Percentiles rank a stretch among this genome's conserved stretches.
phyloP scores from a whole-genome alignment of 495 filamentous ascomycete species.

The Neurospora sp. region DNA sequence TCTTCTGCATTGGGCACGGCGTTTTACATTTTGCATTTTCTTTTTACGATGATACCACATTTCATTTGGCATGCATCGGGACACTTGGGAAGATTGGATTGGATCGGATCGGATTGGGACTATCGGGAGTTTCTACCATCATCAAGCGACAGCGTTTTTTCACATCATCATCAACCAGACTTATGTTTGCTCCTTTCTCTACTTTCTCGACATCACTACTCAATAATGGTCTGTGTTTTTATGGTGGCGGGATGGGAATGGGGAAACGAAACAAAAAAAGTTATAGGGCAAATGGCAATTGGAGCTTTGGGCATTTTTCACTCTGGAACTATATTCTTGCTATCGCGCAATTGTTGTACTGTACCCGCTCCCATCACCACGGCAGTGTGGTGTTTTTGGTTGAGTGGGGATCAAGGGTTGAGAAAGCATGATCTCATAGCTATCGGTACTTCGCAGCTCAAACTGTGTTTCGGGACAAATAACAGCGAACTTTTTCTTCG shows the following conservation, averaged over 20 bases:
- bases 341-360: neutral
- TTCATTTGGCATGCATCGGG: neutral
- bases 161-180: neutral
- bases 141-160: slow-evolving; percentile 1
- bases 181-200: neutral
- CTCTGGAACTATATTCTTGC: neutral
- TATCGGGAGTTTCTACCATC: neutral
- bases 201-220: neutral
- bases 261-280: neutral
- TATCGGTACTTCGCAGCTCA: neutral
- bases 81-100: neutral
- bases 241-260: neutral
- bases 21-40: neutral
- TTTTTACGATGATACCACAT: slow-evolving; percentile 6
- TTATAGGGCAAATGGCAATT: neutral
- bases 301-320: neutral
- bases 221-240: neutral
- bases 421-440: neutral
- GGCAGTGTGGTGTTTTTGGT: neutral
- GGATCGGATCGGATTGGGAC: neutral
- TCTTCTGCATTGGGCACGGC: slow-evolving; percentile 9
- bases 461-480: neutral
- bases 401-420: neutral
- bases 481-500: neutral
- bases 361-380: neutral